Percentiles rank a stretch among this genome's conserved stretches.
Evolutionary conservation across 1,284 basidiomycete genomes (phyloP).

Genomic region (Cutaneotrichosporon arboriforme): DNA sequence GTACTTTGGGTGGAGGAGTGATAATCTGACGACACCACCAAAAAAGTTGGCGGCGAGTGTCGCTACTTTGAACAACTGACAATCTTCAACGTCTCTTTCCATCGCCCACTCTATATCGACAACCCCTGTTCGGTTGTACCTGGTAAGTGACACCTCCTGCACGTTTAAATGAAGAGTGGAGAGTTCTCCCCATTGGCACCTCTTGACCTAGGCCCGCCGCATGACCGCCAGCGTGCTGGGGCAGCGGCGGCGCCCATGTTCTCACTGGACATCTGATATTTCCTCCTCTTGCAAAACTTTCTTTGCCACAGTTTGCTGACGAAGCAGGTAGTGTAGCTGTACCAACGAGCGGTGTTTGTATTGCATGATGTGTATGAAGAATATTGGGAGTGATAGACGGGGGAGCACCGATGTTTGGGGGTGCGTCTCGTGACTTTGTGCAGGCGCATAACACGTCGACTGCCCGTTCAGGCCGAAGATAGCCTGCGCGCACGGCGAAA

Average conservation of each 20-base stretch:
- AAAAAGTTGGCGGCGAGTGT: neutral
- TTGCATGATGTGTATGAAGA: no score
- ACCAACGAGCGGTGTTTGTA: no score
- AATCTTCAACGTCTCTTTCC: neutral
- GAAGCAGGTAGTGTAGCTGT: no score
- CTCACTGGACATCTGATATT: constrained; percentile 24
- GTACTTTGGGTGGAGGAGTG: neutral
- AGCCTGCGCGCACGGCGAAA: no score
- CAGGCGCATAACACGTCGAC: no score
- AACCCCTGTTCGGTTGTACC: neutral
- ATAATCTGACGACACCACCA: neutral
- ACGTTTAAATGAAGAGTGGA: constrained; percentile 42
- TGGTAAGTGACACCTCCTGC: neutral
- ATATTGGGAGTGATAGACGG: no score
- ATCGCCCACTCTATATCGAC: neutral
- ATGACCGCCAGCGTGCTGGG: constrained; percentile 9
- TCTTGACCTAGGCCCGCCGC: constrained; percentile 39
- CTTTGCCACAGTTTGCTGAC: no score
- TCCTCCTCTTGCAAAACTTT: no score
- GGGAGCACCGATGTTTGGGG: no score
- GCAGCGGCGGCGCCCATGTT: constrained; percentile 13
- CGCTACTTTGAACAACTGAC: neutral
- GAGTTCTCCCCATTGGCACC: constrained; percentile 45
- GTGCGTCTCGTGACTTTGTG: no score
- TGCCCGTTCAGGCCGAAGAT: no score